These are phyloP conservation scores for Sechiopsis laciniata DNA, from an alignment of 306 rosid species.

Conservation along the genomic window DNA sequence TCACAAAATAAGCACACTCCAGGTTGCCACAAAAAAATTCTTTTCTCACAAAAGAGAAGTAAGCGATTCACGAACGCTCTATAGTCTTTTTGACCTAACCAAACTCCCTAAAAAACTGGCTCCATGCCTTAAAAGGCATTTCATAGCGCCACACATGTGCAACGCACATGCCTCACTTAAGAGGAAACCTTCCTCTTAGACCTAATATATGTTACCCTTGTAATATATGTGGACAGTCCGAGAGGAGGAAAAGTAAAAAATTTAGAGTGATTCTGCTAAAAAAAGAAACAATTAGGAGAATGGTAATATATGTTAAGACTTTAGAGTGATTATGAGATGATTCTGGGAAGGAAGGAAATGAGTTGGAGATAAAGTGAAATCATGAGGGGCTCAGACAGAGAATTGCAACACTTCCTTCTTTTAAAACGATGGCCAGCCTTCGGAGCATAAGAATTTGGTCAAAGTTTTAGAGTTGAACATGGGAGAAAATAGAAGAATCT, in stretches of 20 bases:
- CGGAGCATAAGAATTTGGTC: neutral
- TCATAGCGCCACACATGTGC: no score
- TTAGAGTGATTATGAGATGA: neutral
- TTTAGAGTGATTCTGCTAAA: no score
- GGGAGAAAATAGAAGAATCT: constrained; percentile 4
- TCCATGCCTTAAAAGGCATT: no score
- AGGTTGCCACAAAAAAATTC: no score
- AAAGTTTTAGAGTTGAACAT: neutral
- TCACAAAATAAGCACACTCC: no score
- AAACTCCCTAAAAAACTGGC: no score
- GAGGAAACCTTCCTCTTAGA: no score
- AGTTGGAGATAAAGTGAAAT: neutral
- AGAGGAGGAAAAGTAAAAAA: neutral
- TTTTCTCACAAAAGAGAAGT: no score
- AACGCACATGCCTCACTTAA: no score
- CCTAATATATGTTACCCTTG: neutral
- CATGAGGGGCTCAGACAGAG: neutral
- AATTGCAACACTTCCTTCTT: neutral
- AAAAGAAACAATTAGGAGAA: no score
- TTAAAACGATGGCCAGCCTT: neutral
- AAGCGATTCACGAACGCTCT: no score
- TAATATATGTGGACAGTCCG: neutral
- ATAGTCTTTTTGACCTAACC: no score
- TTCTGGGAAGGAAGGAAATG: neutral
- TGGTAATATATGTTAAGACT: neutral